A percentile compares a stretch with the other conserved stretches of the same genome.
These are phyloP conservation scores for Ascocoryne sarcoides DNA, from an alignment of 2,329 filamentous ascomycete species.

Conservation along the genomic window DNA sequence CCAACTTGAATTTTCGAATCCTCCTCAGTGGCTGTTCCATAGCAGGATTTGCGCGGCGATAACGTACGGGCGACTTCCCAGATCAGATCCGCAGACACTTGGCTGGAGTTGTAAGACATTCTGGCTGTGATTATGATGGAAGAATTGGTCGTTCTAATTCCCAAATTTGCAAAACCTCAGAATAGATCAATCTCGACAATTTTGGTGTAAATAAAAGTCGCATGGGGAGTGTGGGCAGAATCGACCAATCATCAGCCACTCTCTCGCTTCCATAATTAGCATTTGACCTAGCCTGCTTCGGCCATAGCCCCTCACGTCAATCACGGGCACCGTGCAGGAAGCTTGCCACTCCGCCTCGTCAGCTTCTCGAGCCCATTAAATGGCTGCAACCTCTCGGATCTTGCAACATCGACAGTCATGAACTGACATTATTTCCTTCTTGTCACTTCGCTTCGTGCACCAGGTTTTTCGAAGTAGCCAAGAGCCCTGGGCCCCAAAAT, in stretches of 20 bases:
- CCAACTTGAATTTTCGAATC: conserved; percentile 8
- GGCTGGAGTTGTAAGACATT: conserved; percentile 49
- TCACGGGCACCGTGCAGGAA: too few species aligned
- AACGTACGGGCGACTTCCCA: conserved; percentile 93
- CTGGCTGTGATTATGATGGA: conserved; percentile 17
- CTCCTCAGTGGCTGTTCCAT: background rate
- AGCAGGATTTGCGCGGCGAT: background rate
- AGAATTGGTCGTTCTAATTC: conserved; percentile 5
- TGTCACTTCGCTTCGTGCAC: background rate
- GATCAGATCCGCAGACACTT: conserved; percentile 83
- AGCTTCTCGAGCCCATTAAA: too few species aligned
- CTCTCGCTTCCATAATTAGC: too few species aligned
- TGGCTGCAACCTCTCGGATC: too few species aligned
- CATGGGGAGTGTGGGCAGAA: too few species aligned
- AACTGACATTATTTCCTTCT: background rate
- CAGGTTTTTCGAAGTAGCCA: too few species aligned
- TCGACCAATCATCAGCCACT: too few species aligned
- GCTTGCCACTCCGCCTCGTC: too few species aligned
- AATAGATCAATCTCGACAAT: conserved; percentile 8
- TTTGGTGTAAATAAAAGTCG: too few species aligned
- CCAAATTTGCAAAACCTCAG: conserved; percentile 7
- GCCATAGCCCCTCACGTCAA: too few species aligned
- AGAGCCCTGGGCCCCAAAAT: too few species aligned
- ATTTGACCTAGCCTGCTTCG: too few species aligned
- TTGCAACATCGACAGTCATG: background rate